Base-by-base conservation (phyloP, 1,284 basidiomycete genomes). In the Irpex lacteus region DNA sequence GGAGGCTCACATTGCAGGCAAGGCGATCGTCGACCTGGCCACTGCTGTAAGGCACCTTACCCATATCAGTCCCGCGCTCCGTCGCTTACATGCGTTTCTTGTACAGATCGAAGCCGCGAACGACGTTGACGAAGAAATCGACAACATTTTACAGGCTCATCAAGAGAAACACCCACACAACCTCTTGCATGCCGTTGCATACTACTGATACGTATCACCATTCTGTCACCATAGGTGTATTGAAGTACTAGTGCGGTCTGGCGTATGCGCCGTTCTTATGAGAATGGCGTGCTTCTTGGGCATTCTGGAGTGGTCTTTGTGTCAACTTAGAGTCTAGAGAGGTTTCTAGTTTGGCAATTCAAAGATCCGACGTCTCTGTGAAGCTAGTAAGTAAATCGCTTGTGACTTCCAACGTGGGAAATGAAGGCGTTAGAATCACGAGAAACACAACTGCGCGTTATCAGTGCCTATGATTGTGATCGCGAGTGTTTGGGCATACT, bases 1-100 rank as follows among this genome's bases (percentile, higher is more conserved):
- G 81, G 98, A 99, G 76, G 98, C 98, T 0, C 82, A 92, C 37
- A 94, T 98, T 65, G 98, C 98, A 13, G 97, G 97, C 11, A 94
- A 91, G 75, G 96, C 97, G 1, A 97, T 99, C 70, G 81, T 99
- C 38, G 97, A 97, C 71, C 82, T 99, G n/a, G 95, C 94, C 9
- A 82, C 87, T 59, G 90, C 94, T 63, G 96, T 97, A 73, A 81
- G 94, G 19, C 21, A 34, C 54, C 8, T 13, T 56, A 56, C 54
- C 50, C 19, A 21, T 34, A 53, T 53, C 50, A 53, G 18, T 19
- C 50, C 8, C 34, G 54, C 54, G 26, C 34, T 36, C 26, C 19
- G 11, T 36, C 34, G 9, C 21, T 56, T 32, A 32, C 11, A 56
- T 18, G 9, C 8, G 15, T 56, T 37, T 21, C 44, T 37, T 40